Evolutionary conservation across 1,284 basidiomycete genomes (phyloP), one percentile per base, ranked within the genome.

Genomic region (Clitocybe nebularis): DNA sequence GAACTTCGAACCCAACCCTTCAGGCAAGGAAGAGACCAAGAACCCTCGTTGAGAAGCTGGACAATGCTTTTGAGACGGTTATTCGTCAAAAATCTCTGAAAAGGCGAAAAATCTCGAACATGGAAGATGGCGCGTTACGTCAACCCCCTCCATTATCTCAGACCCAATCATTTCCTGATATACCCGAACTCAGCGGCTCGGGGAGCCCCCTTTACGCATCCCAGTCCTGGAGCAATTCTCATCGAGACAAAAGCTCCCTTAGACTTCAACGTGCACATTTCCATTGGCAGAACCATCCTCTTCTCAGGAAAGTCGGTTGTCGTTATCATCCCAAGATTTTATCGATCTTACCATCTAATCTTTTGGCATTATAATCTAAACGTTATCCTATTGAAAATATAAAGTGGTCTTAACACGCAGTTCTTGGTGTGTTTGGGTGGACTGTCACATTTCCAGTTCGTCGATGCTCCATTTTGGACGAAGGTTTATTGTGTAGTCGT

Each of bases 401-500:
- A n/a, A 29, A 3, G 9, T 29, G 9, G 26, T 8, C 11, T 29
- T 29, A 29, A n/a, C 11, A n/a, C 26, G 14, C 14, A 10, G 4
- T n/a, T 29, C 14, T 10, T 29, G 14, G 26, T 10, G 19, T 21
- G 3, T 11, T n/a, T 3, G 1, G 10, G 11, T 22, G 21, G 10
- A 11, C 20, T 35, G 17, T 21, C 11, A 13, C 13, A 17, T 17
- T 14, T 28, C 34, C 33, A 81, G 49, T 7, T 82, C 74, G 50
- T 86, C 79, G 16, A 91, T 76, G 43, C 71, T 77, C 89, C 89
- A 91, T 55, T 80, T 81, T 10, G 81, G 62, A 20, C 68, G 66
- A 10, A 79, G 66, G 33, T 71, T 71, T 13, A 81, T 75, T 24
- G 67, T 70, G 58, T 80, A 89, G 20, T 69, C 71, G 51, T 96